Base-by-base conservation (phyloP, 23 red algal genomes). In the Gracilaria domingensis region DNA sequence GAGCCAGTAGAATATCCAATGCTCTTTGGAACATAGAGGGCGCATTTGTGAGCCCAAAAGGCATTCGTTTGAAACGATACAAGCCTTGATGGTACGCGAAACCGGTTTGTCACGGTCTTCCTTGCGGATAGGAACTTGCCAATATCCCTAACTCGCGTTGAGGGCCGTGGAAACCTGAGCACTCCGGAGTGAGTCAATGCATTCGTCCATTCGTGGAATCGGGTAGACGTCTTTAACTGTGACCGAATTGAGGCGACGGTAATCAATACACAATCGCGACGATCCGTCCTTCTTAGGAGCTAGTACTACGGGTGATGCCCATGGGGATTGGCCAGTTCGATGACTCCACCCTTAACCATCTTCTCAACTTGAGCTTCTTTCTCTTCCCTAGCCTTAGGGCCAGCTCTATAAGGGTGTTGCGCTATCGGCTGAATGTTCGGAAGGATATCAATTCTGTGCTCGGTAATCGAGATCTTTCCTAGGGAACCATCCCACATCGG, bases 11-110 rank as follows among this genome's bases (percentile, higher is more conserved):
- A 32, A 89, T 79, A 1, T 89, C 72, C 0, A 79, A 32, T 11
- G 85, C 69, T 14, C 69, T n/a, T 8, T 89, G 85, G 36, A 89
- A 89, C 8, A 70, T 89, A 9, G 69, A 18, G 85, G 85, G 18
- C n/a, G 69, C 85, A 42, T 58, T 79, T 26, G 85, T 89, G 33
- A 89, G 69, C 23, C 67, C 85, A 25, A 89, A 89, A 16, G 69
- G 72, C 85, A 89, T 53, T 2, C 26, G 42, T 11, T 45, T 45
- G 42, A 45, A 45, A 4, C 42, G 5, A 11, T 7, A 45, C 5
- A 11, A 11, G 42, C 42, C 4, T 7, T 45, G 11, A 11, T 4
- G 42, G 42, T 11, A 45, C 11, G 11, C 42, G 11, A 45, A 45
- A 4, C 5, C 42, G 4, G 42, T 45, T 45, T 45, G 42, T 45